Percentiles rank a stretch among this genome's conserved stretches.
Evolutionary conservation across 306 rosid genomes (phyloP).

Genomic region (Castanea sativa): DNA sequence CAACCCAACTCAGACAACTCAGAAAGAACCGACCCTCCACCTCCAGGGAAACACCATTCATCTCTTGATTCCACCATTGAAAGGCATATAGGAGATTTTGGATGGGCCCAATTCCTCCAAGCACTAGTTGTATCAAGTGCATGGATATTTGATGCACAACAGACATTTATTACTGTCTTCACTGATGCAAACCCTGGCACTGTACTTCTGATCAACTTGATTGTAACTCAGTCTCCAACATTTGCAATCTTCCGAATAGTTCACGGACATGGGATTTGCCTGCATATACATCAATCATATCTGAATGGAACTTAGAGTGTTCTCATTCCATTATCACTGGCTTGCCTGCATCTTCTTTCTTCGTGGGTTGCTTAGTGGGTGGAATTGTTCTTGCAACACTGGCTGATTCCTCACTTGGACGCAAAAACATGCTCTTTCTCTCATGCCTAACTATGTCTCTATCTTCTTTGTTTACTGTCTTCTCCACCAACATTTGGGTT

Average conservation of each 20-base stretch:
- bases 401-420: constrained; percentile 49
- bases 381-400: constrained; percentile 50
- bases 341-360: too few relatives aligned
- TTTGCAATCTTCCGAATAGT: constrained; percentile 32
- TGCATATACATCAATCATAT: constrained; percentile 29
- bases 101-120: constrained; percentile 21
- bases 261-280: constrained; percentile 42
- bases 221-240: constrained; percentile 19
- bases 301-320: constrained; percentile 43
- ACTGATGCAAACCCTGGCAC: constrained; percentile 51
- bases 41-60: background rate
- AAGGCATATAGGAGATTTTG: background rate
- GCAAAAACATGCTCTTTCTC: constrained; percentile 52
- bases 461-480: constrained; percentile 36
- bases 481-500: constrained; percentile 47
- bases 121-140: constrained; percentile 34
- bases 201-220: constrained; percentile 17
- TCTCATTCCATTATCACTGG: constrained; percentile 30
- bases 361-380: constrained; percentile 47
- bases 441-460: constrained; percentile 48
- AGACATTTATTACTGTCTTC: constrained; percentile 39
- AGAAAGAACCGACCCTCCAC: background rate
- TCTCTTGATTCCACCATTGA: constrained; percentile 1
- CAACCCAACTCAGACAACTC: background rate
- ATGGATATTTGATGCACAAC: constrained; percentile 41